These are phyloP conservation scores for Naganishia randhawae DNA, from an alignment of 768 basidiomycete genomes.

Conservation along the genomic window DNA sequence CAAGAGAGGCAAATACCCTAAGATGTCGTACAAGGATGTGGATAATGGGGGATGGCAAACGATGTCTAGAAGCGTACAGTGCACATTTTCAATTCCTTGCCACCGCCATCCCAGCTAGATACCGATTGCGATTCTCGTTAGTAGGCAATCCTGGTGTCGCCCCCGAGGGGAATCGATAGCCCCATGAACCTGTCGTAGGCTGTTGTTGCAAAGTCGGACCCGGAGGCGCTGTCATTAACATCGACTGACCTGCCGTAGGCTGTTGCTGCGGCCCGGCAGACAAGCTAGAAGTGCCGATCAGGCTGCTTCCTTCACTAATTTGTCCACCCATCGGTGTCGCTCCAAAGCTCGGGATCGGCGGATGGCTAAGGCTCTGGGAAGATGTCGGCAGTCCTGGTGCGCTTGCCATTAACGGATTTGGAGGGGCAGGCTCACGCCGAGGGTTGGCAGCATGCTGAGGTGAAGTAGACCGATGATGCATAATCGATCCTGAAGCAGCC, in stretches of 20 bases:
- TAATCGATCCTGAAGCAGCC: not conserved
- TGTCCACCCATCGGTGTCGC: not conserved
- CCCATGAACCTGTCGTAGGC: conserved; percentile 7
- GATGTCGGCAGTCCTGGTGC: not conserved
- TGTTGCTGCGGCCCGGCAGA: conserved; percentile 13
- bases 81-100: not conserved
- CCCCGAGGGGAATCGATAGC: conserved; percentile 11
- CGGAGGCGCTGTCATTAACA: not conserved
- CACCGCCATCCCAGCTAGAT: conserved; percentile 5
- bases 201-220: not conserved
- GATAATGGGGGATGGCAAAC: too few relatives aligned
- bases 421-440: not conserved
- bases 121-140: conserved; percentile 14
- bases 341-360: not conserved
- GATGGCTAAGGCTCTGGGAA: not conserved
- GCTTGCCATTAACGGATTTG: not conserved
- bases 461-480: conserved; percentile 6
- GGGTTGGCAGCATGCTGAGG: not conserved
- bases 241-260: not conserved
- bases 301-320: not conserved
- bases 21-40: too few relatives aligned
- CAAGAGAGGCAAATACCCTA: too few relatives aligned
- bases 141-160: conserved; percentile 14
- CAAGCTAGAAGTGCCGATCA: not conserved
- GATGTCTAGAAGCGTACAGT: conserved; percentile 34